Evolutionary conservation across 1,284 basidiomycete genomes (phyloP).

Genomic region (Rhodotorula sp.): DNA sequence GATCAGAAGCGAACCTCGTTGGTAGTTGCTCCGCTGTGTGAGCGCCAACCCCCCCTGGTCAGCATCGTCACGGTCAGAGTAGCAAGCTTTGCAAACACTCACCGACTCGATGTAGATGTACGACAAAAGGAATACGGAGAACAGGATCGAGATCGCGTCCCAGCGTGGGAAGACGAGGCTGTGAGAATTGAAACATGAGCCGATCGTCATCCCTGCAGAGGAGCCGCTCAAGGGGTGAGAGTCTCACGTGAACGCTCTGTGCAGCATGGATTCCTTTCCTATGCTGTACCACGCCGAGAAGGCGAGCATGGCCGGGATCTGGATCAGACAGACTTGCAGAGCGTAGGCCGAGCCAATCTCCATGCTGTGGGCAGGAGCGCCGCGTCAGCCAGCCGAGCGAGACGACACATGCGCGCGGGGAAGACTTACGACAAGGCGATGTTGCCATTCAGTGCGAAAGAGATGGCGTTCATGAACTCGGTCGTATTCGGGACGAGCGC

Average conservation of each 20-base stretch:
- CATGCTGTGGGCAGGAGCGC: constrained; percentile 63
- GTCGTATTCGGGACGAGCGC: constrained; percentile 98
- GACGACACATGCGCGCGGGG: neutral
- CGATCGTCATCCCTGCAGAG: neutral
- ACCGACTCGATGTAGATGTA: constrained; percentile 97
- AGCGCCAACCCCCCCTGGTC: too few species aligned
- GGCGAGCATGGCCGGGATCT: constrained; percentile 98
- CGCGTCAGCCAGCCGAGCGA: neutral
- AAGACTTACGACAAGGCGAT: constrained; percentile 74
- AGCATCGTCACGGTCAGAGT: neutral
- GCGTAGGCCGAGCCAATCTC: constrained; percentile 99
- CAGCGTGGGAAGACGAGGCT: constrained; percentile 98
- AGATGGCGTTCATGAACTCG: constrained; percentile 99
- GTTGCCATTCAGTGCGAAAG: constrained; percentile 96
- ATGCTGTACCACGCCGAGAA: constrained; percentile 88
- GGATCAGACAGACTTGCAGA: constrained; percentile 93
- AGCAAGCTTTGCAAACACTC: constrained; percentile 49
- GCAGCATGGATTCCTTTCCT: constrained; percentile 65
- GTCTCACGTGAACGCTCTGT: constrained; percentile 77
- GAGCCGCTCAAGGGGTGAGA: neutral
- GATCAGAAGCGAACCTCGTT: constrained; percentile 87
- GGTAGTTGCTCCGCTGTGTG: constrained; percentile 47
- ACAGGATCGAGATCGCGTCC: constrained; percentile 94
- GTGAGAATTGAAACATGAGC: neutral
- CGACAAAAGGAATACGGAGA: constrained; percentile 79